Evolutionary conservation across 805 yeast species (phyloP).

Genomic region (Teunomyces gatunensis): DNA sequence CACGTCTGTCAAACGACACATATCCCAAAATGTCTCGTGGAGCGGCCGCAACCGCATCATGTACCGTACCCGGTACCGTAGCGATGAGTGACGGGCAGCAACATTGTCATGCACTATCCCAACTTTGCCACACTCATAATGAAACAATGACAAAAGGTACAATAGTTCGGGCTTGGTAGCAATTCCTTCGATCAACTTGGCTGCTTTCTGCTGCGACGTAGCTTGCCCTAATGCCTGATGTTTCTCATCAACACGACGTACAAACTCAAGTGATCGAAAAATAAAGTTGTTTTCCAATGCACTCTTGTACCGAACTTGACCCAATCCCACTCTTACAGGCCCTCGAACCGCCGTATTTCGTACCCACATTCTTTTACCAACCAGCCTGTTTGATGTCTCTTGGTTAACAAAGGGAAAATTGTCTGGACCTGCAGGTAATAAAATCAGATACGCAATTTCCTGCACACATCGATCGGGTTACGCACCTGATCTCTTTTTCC

Average conservation of each 20-base stretch:
- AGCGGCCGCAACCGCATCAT: slow-evolving; percentile 24
- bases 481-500: background rate
- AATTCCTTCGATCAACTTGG: slow-evolving; percentile 22
- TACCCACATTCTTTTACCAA: background rate
- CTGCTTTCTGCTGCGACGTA: slow-evolving; percentile 20
- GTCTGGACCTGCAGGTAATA: background rate
- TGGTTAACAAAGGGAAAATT: too few relatives aligned
- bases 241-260: slow-evolving; percentile 25
- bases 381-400: background rate
- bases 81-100: slow-evolving; percentile 10
- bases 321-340: background rate
- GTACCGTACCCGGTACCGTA: slow-evolving; percentile 20
- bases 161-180: slow-evolving; percentile 27
- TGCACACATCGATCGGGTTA: background rate
- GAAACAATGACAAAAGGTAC: slow-evolving; percentile 29
- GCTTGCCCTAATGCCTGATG: slow-evolving; percentile 20
- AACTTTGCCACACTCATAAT: slow-evolving; percentile 26
- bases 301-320: slow-evolving; percentile 2
- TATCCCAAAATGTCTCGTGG: slow-evolving; percentile 38
- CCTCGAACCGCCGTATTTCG: background rate
- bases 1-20: slow-evolving; percentile 27
- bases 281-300: slow-evolving; percentile 10
- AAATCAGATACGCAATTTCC: background rate
- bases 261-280: slow-evolving; percentile 22
- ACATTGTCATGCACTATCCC: slow-evolving; percentile 22